Evolutionary conservation across 306 rosid species (phyloP), one percentile per base, ranked within the genome.

Genomic region (Cicer chorassanicum): DNA sequence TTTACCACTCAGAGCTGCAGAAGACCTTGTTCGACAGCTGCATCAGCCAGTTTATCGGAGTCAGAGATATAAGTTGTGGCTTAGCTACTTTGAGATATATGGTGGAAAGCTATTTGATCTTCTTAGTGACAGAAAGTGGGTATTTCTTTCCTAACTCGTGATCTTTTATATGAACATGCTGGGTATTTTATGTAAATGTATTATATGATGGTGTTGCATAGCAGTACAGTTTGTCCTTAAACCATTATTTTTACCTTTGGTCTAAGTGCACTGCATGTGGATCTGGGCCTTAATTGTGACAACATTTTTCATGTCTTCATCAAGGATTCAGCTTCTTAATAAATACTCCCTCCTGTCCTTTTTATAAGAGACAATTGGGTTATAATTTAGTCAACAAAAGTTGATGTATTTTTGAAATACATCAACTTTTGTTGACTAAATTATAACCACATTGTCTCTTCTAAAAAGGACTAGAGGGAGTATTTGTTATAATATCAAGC

Each of bases 71-170:
- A 95, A 95, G 84, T 82, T 95, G 89, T 95, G 99, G 99, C 99
- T 95, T 75, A 95, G 99, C 90, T 95, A 84, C 87, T 95, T 95
- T 73, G 99, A 95, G 90, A 95, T 95, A 82, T 95, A 95, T 68
- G 99, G 99, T 19, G 98, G 99, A 82, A 95, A 95, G 79, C 89
- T 95, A 43, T 95, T 65, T 85, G 99, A 95, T 86, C 98, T 95
- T 86, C 99, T 95, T 66, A 83, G 90, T 55, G 99, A 95, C 34
- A 85, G 99, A 85, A 95, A 86, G 99, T 92, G 56, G 87, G 92
- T 92, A 63, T 73, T 65, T 70, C 77, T 72, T 70, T 50, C 78
- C 40, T 60, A 44, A 11, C 29, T 77, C 40, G 34, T 60, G 15
- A 60, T 45, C 45, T 42, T 63, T 18, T 43, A 48, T 59, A 54